phyloP scores from a whole-genome alignment of 768 basidiomycete species.

The Candolleomyces aberdarensis region DNA sequence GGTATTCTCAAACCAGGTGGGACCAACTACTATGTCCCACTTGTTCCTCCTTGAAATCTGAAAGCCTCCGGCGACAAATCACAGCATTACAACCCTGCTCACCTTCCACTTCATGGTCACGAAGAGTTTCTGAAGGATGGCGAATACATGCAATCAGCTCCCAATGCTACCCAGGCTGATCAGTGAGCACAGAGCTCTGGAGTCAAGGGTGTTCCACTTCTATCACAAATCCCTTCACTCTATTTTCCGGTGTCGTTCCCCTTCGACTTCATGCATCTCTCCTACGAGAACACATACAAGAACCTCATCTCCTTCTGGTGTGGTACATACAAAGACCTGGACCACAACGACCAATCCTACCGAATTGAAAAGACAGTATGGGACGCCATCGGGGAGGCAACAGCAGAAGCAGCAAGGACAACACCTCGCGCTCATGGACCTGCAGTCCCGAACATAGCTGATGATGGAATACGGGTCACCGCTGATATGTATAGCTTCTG shows the following conservation, averaged over 20 bases:
- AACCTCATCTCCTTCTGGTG: slow-evolving; percentile 38
- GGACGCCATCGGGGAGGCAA: slow-evolving; percentile 35
- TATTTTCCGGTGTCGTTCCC: slow-evolving; percentile 38
- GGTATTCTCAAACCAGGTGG: slow-evolving; percentile 16
- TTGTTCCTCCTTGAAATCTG: slow-evolving; percentile 19
- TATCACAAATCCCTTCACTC: slow-evolving; percentile 23
- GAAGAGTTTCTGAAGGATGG: slow-evolving; percentile 22
- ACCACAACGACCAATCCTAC: slow-evolving; percentile 27
- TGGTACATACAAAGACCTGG: slow-evolving; percentile 29
- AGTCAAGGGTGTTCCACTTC: slow-evolving; percentile 29
- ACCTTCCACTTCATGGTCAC: slow-evolving; percentile 35
- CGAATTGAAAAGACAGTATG: slow-evolving; percentile 28
- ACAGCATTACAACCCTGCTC: slow-evolving; percentile 19
- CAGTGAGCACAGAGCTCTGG: slow-evolving; percentile 26
- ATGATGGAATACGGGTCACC: slow-evolving; percentile 10
- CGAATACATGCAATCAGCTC: slow-evolving; percentile 18
- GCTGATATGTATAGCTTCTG: slow-evolving; percentile 41
- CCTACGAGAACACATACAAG: slow-evolving; percentile 40
- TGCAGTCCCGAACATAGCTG: slow-evolving; percentile 24
- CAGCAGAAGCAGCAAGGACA: slow-evolving; percentile 25
- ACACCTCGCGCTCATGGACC: slow-evolving; percentile 38
- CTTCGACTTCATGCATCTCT: slow-evolving; percentile 48
- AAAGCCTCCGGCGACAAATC: neutral
- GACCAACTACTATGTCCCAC: slow-evolving; percentile 27
- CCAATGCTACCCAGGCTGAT: slow-evolving; percentile 15